Base-by-base conservation (phyloP, 768 basidiomycete genomes). In the Sporobolomyces roseus region DNA sequence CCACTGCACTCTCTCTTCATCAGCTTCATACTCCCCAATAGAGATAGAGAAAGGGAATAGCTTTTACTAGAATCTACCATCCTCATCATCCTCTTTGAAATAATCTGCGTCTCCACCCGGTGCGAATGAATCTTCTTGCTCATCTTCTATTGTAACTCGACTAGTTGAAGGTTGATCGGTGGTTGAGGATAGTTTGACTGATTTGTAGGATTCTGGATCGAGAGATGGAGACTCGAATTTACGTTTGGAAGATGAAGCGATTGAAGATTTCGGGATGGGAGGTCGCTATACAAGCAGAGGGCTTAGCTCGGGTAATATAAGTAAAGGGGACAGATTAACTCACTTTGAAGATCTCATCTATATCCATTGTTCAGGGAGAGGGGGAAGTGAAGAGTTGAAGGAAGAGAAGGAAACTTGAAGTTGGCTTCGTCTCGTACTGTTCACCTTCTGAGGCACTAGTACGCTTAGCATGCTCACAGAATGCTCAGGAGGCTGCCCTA, bases 31-130 rank as follows among this genome's bases (percentile, higher is more conserved):
- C 38, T 9, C 17, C 38, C 38, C 9, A 41, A 17, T 41, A 41
- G 10, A 41, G 38, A 41, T 9, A 41, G 21, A 49, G 43, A 27
- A 36, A 32, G 56, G 25, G 49, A 30, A 36, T 19, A 6, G 19
- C 1, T 58, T 65, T 51, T 35, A 70, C 71, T 61, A 71, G 67
- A 71, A 75, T 29, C 74, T 51, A 7, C 79, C 79, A n/a, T 74
- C 74, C 63, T 78, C 77, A 50, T 78, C 77, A 78, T 93, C 92
- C 74, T 94, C 93, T 6, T 78, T 84, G 74, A 89, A 92, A 78
- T 93, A 93, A 77, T 93, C 91, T 1, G 90, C 88, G 72, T 94
- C 92, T 29, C 87, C 87, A 14, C 90, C 90, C 16, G 90, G 91
- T 0, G 89, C 88, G 78, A 90, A 91, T 68, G 83, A 81, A 1